phyloP scores from a whole-genome alignment of 1,284 basidiomycete species.

The Malassezia equina region DNA sequence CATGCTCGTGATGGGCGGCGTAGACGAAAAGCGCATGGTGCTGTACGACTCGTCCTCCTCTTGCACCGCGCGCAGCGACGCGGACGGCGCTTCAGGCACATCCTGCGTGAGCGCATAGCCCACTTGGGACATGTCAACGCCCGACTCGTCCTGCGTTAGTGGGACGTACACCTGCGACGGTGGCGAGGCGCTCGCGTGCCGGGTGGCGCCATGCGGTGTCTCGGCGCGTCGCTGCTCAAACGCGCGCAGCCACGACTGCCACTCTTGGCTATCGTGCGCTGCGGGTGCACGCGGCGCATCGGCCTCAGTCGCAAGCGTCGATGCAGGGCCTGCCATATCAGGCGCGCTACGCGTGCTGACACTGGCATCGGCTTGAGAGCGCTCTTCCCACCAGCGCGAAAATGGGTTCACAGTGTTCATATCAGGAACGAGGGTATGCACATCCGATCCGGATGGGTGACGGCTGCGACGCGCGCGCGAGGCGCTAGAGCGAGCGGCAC shows the following conservation, averaged over 20 bases:
- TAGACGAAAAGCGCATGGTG: background rate
- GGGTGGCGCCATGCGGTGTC: too few species aligned
- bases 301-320: background rate
- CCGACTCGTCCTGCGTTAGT: background rate
- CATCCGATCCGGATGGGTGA: background rate
- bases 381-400: conserved; percentile 17
- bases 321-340: background rate
- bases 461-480: background rate
- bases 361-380: background rate
- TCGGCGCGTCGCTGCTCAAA: conserved; percentile 4
- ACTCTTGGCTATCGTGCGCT: conserved; percentile 2
- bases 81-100: background rate
- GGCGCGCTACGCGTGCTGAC: background rate
- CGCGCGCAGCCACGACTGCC: conserved; percentile 6
- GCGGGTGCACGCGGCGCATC: background rate
- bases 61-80: conserved; percentile 1
- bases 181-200: too few species aligned
- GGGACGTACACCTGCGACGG: background rate
- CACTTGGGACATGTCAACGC: conserved; percentile 1
- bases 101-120: conserved; percentile 9
- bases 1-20: background rate
- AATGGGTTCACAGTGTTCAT: conserved; percentile 6
- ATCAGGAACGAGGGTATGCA: conserved; percentile 3
- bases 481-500: background rate
- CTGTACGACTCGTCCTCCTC: conserved; percentile 3